Conservation (phyloP, 306 rosid species). For the Medicago ruthenica region DNA sequence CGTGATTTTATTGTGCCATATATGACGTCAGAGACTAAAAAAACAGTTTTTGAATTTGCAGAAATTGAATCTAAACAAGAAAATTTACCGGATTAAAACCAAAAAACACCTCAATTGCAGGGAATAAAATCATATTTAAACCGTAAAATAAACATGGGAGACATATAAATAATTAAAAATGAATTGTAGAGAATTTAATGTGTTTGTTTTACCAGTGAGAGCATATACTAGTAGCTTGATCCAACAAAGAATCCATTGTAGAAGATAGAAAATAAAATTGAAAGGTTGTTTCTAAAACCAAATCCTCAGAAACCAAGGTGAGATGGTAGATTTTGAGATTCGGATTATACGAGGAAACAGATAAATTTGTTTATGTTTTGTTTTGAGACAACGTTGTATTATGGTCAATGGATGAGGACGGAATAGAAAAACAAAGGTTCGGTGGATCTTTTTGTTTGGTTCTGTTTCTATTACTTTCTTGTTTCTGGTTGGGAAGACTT, state of each 20-base stretch:
- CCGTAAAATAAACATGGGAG: not conserved
- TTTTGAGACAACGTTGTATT: not conserved
- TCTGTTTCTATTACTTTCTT: not conserved
- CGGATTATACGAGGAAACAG: slow-evolving; percentile 17
- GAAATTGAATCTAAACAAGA: too few species aligned
- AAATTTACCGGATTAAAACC: too few species aligned
- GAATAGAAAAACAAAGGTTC: not conserved
- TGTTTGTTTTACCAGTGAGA: slow-evolving; percentile 71
- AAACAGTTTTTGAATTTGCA: too few species aligned
- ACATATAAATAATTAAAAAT: not conserved
- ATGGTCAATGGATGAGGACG: not conserved
- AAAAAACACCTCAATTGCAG: too few species aligned
- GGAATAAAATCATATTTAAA: too few species aligned
- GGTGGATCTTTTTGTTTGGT: slow-evolving; percentile 18
- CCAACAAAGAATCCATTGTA: slow-evolving; percentile 69
- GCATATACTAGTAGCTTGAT: slow-evolving; percentile 64
- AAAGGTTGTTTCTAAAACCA: slow-evolving; percentile 20
- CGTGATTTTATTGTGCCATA: too few species aligned
- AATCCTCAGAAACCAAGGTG: slow-evolving; percentile 16
- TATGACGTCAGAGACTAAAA: too few species aligned
- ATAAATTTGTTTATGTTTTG: not conserved
- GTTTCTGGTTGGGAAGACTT: slow-evolving; percentile 30
- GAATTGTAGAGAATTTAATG: not conserved
- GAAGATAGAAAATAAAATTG: slow-evolving; percentile 11
- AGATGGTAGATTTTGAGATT: slow-evolving; percentile 13